Percentiles rank a stretch among this genome's conserved stretches.
These are phyloP conservation scores for Kwoniella heveanensis DNA, from an alignment of 768 basidiomycete genomes.

Conservation along the genomic window DNA sequence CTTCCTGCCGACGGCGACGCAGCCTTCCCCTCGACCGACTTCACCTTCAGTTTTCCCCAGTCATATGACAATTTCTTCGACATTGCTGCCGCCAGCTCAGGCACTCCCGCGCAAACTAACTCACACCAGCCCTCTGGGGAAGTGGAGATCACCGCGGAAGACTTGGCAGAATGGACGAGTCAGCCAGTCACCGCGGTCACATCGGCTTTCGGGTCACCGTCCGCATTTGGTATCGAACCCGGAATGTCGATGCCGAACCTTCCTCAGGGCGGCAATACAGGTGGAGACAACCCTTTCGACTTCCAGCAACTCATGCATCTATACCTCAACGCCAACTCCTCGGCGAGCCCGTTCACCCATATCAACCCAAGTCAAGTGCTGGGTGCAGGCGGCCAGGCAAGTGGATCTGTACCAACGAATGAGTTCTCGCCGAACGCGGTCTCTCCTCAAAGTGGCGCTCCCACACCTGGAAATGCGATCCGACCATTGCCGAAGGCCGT, in stretches of 20 bases:
- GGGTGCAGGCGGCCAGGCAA: constrained; percentile 29
- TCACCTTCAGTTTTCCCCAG: constrained; percentile 55
- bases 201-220: constrained; percentile 38
- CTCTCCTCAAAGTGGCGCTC: constrained; percentile 30
- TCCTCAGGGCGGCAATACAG: constrained; percentile 10
- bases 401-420: constrained; percentile 55
- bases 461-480: constrained; percentile 25
- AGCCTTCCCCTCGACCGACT: constrained; percentile 53
- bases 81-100: constrained; percentile 46
- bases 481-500: constrained; percentile 49
- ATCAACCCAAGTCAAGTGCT: constrained; percentile 91
- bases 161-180: constrained; percentile 29
- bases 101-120: constrained; percentile 37
- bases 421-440: constrained; percentile 65
- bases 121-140: constrained; percentile 1
- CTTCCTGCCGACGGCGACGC: constrained; percentile 33
- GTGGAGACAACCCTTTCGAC: constrained; percentile 46
- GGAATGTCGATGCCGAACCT: constrained; percentile 23
- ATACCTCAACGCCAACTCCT: constrained; percentile 52
- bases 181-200: constrained; percentile 35
- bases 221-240: constrained; percentile 15
- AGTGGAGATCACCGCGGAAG: constrained; percentile 15
- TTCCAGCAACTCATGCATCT: constrained; percentile 57
- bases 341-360: constrained; percentile 55
- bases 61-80: constrained; percentile 56